Evolutionary conservation across 2,329 filamentous ascomycete genomes (phyloP).

Genomic region (Chalaropsis ovoidea): DNA sequence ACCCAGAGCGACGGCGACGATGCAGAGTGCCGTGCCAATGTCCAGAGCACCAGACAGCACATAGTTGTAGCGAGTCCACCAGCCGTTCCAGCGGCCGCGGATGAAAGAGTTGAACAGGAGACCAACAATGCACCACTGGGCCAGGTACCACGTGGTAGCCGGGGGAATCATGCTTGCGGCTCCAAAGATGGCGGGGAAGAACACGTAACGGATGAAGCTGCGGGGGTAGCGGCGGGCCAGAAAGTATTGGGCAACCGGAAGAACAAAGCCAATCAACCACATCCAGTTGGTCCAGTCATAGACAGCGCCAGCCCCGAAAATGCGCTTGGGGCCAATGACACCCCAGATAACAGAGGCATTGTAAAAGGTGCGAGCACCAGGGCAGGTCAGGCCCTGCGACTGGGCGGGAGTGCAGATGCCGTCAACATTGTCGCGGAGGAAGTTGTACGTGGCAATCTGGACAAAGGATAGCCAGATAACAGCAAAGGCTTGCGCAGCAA

Average conservation of each 20-base stretch:
- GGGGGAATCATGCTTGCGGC: slow-evolving; percentile 43
- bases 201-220: slow-evolving; percentile 40
- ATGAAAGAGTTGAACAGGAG: slow-evolving; percentile 47
- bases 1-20: slow-evolving; percentile 43
- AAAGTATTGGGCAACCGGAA: slow-evolving; percentile 42
- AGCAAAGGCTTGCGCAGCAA: slow-evolving; percentile 38
- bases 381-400: slow-evolving; percentile 45
- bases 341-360: slow-evolving; percentile 53
- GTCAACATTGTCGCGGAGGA: slow-evolving; percentile 40
- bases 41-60: slow-evolving; percentile 49
- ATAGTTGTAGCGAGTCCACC: slow-evolving; percentile 54
- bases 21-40: slow-evolving; percentile 48
- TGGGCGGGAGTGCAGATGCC: slow-evolving; percentile 44
- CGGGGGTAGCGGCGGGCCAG: slow-evolving; percentile 40
- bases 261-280: slow-evolving; percentile 43
- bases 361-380: slow-evolving; percentile 49
- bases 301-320: slow-evolving; percentile 35
- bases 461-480: slow-evolving; percentile 36
- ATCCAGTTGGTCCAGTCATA: slow-evolving; percentile 45
- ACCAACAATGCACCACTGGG: slow-evolving; percentile 46
- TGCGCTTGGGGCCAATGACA: slow-evolving; percentile 40
- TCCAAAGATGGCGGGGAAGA: slow-evolving; percentile 45
- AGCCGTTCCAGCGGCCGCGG: slow-evolving; percentile 41
- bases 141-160: slow-evolving; percentile 46
- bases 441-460: slow-evolving; percentile 35